A percentile compares a stretch with the other conserved stretches of the same genome.
Evolutionary conservation across 345 rosid species (phyloP).

Genomic region (Hibiscus mutabilis): DNA sequence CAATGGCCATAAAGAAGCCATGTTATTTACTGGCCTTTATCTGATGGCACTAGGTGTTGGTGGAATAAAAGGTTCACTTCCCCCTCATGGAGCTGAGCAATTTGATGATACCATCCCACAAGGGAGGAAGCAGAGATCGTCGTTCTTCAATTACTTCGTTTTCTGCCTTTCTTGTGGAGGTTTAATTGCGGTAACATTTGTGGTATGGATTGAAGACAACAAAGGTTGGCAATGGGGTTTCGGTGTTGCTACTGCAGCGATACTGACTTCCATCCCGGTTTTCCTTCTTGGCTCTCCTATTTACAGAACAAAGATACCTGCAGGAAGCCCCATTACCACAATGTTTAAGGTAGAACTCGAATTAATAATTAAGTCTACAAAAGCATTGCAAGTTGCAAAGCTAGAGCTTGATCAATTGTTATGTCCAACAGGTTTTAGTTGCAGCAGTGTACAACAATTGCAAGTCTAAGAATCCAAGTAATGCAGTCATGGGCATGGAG

Average conservation of each 20-base stretch:
- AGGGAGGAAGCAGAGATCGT: constrained; percentile 82
- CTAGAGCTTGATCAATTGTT: background rate
- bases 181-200: constrained; percentile 80
- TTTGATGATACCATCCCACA: constrained; percentile 52
- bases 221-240: constrained; percentile 98
- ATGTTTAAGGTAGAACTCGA: constrained; percentile 50
- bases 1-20: constrained; percentile 53
- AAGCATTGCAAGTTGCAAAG: background rate
- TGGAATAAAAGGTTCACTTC: constrained; percentile 81
- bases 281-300: constrained; percentile 60
- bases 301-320: constrained; percentile 72
- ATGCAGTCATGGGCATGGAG: constrained; percentile 46
- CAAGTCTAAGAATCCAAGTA: constrained; percentile 31
- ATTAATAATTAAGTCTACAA: background rate
- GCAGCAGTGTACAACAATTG: constrained; percentile 43
- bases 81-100: constrained; percentile 89
- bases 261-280: constrained; percentile 53
- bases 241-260: constrained; percentile 57
- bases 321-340: constrained; percentile 90
- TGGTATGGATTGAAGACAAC: constrained; percentile 91
- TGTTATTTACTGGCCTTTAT: constrained; percentile 67
- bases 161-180: constrained; percentile 76
- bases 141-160: constrained; percentile 85
- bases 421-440: constrained; percentile 43
- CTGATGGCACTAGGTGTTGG: constrained; percentile 92